phyloP scores from a whole-genome alignment of 768 basidiomycete species.

The Chalciporus sphaerocephalus region DNA sequence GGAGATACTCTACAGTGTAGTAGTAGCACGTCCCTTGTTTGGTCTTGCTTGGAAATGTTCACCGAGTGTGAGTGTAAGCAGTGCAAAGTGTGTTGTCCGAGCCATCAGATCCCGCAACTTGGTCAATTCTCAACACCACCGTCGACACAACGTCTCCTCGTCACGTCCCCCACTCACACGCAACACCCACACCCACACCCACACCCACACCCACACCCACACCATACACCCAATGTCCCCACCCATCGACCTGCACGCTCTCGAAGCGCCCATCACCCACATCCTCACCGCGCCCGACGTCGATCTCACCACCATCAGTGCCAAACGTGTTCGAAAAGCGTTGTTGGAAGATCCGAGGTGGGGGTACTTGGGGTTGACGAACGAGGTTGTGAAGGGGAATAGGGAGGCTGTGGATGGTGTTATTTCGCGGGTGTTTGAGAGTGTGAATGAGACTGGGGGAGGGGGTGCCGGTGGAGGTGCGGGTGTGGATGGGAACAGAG shows the following conservation, averaged over 20 bases:
- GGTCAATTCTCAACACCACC: no score
- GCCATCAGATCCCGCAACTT: no score
- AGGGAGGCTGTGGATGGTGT: slow-evolving; percentile 64
- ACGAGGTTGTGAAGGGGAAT: slow-evolving; percentile 60
- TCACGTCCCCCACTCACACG: no score
- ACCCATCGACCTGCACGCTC: slow-evolving; percentile 42
- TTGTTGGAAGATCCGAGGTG: slow-evolving; percentile 40
- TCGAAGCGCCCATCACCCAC: slow-evolving; percentile 58
- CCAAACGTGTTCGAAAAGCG: slow-evolving; percentile 83
- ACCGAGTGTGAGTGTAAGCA: no score
- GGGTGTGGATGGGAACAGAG: no score
- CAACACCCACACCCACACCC: not conserved
- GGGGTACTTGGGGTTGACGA: slow-evolving; percentile 45
- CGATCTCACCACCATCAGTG: slow-evolving; percentile 76
- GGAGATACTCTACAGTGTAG: not conserved
- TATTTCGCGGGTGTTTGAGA: slow-evolving; percentile 63
- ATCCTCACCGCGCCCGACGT: slow-evolving; percentile 75
- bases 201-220: no score
- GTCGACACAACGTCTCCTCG: no score
- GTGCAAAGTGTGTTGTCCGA: no score
- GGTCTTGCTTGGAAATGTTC: slow-evolving; percentile 27
- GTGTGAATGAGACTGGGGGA: slow-evolving; percentile 40
- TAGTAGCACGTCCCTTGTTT: slow-evolving; percentile 15
- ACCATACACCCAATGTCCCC: not conserved
- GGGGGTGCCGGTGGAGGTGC: not conserved